Conservation (phyloP, 1,284 basidiomycete genomes). For the Ceratobasidium theobromae region DNA sequence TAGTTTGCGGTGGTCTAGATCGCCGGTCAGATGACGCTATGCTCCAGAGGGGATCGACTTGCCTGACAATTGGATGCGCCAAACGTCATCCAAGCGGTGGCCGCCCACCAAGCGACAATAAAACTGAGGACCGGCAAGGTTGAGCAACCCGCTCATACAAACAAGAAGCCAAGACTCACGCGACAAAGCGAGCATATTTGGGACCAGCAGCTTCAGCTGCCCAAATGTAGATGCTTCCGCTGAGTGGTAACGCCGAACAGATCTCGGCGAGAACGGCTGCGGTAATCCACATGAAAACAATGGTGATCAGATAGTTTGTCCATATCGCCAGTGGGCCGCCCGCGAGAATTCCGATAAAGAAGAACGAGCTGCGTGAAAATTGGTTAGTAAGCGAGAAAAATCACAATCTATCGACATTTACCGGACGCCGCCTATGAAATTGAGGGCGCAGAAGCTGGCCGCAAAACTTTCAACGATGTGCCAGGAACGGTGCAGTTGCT, state of each 20-base stretch:
- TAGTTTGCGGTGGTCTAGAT: constrained; percentile 82
- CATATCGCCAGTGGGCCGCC: constrained; percentile 79
- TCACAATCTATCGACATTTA: too few species aligned
- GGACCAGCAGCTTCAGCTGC: constrained; percentile 84
- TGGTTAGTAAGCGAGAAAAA: neutral
- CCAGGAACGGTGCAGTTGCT: constrained; percentile 85
- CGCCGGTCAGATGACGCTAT: too few species aligned
- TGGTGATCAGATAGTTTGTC: constrained; percentile 62
- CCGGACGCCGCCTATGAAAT: constrained; percentile 84
- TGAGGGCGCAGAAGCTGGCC: constrained; percentile 79
- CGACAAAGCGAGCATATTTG: constrained; percentile 78
- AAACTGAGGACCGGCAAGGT: constrained; percentile 49
- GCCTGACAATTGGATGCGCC: constrained; percentile 81
- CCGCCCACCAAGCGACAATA: constrained; percentile 85
- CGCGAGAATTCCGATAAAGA: constrained; percentile 79
- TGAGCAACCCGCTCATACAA: neutral
- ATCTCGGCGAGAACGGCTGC: constrained; percentile 83
- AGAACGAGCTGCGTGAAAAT: constrained; percentile 54
- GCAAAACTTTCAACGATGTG: constrained; percentile 77
- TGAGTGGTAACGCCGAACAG: constrained; percentile 80
- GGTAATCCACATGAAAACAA: constrained; percentile 82
- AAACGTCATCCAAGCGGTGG: constrained; percentile 89
- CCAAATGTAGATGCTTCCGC: constrained; percentile 89
- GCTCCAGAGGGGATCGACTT: constrained; percentile 36
- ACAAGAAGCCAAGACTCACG: constrained; percentile 11